Conservation (phyloP, 164 flowering plant species). For the Nymphaea thermarum region DNA sequence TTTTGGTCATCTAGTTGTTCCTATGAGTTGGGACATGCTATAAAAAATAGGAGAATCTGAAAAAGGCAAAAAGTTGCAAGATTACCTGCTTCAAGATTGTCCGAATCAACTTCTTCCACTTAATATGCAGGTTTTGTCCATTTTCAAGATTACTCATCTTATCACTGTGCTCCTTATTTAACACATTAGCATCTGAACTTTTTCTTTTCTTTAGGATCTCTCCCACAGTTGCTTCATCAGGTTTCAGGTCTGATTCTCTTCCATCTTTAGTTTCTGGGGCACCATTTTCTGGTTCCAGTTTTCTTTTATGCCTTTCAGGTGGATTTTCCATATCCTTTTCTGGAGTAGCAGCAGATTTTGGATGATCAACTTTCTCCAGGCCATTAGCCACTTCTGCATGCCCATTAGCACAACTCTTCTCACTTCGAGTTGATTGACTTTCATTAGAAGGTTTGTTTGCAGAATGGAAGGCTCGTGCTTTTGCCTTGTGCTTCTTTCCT, state of each 20-base stretch:
- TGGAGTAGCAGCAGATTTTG: conserved; percentile 19
- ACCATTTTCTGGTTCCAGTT: conserved; percentile 34
- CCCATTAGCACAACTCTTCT: conserved; percentile 14
- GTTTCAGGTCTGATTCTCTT: conserved; percentile 24
- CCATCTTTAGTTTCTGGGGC: conserved; percentile 8
- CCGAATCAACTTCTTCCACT: conserved; percentile 82
- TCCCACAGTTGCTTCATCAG: conserved; percentile 13
- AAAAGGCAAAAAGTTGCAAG: neutral
- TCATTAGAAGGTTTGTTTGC: conserved; percentile 39
- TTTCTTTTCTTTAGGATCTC: conserved; percentile 34
- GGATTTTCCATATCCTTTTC: conserved; percentile 5
- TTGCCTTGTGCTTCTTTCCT: conserved; percentile 87
- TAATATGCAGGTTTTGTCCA: conserved; percentile 28
- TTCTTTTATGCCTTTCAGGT: conserved; percentile 24
- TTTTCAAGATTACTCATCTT: conserved; percentile 8
- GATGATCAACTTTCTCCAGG: conserved; percentile 9
- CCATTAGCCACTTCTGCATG: conserved; percentile 10
- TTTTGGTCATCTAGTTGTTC: neutral
- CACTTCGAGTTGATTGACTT: conserved; percentile 25
- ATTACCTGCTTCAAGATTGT: conserved; percentile 63
- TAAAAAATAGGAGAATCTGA: neutral
- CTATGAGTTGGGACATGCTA: neutral
- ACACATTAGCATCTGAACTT: conserved; percentile 23
- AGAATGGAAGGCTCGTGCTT: conserved; percentile 77
- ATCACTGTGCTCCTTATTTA: conserved; percentile 12